Evolutionary conservation across 441 rosid species (phyloP).

Genomic region (Eutrema salsugineum): DNA sequence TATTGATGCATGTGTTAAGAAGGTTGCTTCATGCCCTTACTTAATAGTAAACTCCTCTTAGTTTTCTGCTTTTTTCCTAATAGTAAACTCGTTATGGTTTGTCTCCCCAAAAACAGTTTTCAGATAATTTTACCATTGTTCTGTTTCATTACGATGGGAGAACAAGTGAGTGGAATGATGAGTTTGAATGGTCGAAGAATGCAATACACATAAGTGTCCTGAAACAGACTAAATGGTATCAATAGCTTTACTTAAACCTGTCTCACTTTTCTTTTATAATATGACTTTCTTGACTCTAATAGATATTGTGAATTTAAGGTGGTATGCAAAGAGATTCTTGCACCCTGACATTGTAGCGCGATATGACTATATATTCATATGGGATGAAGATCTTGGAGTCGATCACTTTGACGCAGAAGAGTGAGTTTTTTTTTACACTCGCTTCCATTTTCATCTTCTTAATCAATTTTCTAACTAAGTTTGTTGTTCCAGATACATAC

Average conservation of each 20-base stretch:
- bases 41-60: too few relatives aligned
- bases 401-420: conserved; percentile 89
- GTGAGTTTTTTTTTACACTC: conserved; percentile 41
- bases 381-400: conserved; percentile 99
- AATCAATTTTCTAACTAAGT: not conserved
- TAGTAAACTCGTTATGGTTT: conserved; percentile 11
- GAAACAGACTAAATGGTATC: conserved; percentile 88
- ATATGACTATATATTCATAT: conserved; percentile 93
- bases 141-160: conserved; percentile 95
- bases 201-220: conserved; percentile 83
- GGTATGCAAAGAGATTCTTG: conserved; percentile 99
- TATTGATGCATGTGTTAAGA: conserved; percentile 77
- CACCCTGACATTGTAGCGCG: conserved; percentile 96
- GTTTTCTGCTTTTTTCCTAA: not conserved
- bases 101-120: conserved; percentile 52
- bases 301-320: conserved; percentile 44
- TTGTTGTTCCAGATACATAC: conserved; percentile 57
- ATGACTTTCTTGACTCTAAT: not conserved
- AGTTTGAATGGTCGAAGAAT: conserved; percentile 93
- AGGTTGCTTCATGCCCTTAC: conserved; percentile 49
- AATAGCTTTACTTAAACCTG: not conserved
- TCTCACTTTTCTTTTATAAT: not conserved
- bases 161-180: conserved; percentile 90
- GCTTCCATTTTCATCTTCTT: not conserved
- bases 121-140: conserved; percentile 77